Conservation (phyloP, 2,329 filamentous ascomycete genomes). For the Apiospora koreana region DNA sequence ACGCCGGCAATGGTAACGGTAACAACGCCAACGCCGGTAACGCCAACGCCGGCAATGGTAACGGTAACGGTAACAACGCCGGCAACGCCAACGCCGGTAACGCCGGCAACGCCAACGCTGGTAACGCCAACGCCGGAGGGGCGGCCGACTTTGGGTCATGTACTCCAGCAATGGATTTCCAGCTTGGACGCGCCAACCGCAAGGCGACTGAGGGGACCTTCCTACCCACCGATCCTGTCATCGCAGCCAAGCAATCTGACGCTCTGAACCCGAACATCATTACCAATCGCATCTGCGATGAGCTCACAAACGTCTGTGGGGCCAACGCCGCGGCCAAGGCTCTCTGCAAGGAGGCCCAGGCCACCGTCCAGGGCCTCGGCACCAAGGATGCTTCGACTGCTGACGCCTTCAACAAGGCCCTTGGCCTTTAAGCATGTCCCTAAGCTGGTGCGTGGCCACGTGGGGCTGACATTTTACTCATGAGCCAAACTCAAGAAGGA, state of each 20-base stretch:
- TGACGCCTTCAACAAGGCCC: conserved; percentile 45
- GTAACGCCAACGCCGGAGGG: conserved; percentile 16
- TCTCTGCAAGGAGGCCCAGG: conserved; percentile 48
- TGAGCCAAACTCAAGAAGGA: not conserved
- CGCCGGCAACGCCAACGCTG: not conserved
- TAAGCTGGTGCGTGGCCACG: not conserved
- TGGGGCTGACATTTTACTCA: not conserved
- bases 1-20: conserved; percentile 12
- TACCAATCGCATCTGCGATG: conserved; percentile 62
- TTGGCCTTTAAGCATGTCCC: conserved; percentile 35
- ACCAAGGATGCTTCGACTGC: conserved; percentile 50
- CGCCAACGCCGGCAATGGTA: not conserved
- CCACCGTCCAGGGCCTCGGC: conserved; percentile 49
- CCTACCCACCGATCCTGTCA: conserved; percentile 55
- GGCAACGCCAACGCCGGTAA: not conserved
- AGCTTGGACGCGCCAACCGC: conserved; percentile 53
- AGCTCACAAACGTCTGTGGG: conserved; percentile 60
- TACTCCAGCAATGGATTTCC: conserved; percentile 56
- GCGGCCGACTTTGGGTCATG: conserved; percentile 51
- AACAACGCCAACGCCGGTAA: not conserved
- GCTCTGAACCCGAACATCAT: conserved; percentile 66
- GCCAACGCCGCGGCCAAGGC: conserved; percentile 56
- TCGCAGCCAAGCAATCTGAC: conserved; percentile 56
- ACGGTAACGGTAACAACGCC: not conserved
- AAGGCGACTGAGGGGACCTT: conserved; percentile 56